These are phyloP conservation scores for Trichoderma harzianum DNA, from an alignment of 2,329 filamentous ascomycete genomes.

Conservation along the genomic window DNA sequence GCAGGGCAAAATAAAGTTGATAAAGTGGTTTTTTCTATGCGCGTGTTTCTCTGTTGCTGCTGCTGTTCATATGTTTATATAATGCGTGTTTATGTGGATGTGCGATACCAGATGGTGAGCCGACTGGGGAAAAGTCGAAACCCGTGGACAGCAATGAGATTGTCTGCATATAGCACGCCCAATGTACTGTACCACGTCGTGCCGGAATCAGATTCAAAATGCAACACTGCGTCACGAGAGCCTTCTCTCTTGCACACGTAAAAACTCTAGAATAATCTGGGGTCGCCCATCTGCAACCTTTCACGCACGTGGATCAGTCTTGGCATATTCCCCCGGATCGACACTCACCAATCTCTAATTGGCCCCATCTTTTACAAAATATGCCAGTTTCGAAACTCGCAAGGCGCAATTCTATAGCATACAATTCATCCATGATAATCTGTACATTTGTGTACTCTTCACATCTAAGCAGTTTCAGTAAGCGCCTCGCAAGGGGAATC, in stretches of 20 bases:
- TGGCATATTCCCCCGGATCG: not conserved
- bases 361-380: not conserved
- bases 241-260: not conserved
- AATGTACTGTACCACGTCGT: not conserved
- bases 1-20: not conserved
- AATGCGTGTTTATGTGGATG: not conserved
- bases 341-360: not conserved
- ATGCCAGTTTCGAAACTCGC: not conserved
- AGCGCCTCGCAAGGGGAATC: no score
- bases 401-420: not conserved
- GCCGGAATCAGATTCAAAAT: not conserved
- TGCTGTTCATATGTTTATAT: not conserved
- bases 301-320: not conserved
- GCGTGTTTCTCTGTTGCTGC: not conserved
- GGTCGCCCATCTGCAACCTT: not conserved
- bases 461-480: not conserved
- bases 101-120: not conserved
- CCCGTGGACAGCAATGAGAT: not conserved
- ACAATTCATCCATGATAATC: not conserved
- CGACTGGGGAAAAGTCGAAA: not conserved
- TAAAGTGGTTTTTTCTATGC: not conserved
- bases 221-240: not conserved
- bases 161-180: not conserved
- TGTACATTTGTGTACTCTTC: not conserved
- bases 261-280: not conserved